Base-by-base conservation (phyloP, 768 basidiomycete species). In the Leccinum barrowsii region DNA sequence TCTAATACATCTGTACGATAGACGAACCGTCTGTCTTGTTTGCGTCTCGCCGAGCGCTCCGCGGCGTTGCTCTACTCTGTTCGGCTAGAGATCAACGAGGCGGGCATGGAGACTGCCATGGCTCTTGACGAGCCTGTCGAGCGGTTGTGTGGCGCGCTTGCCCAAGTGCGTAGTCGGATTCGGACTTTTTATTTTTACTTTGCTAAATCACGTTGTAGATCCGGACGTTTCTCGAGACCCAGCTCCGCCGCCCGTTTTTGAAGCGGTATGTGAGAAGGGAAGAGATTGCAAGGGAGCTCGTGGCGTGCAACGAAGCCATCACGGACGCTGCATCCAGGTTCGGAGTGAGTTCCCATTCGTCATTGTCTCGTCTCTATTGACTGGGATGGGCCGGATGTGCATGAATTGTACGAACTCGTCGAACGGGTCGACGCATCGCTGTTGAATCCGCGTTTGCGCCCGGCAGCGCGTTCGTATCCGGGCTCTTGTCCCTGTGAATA, bases 261-360 rank as follows among this genome's bases (percentile, higher is more conserved):
- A 89, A 90, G 70, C 79, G 89, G 4, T 92, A 89, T 66, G 77
- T 93, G 40, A 85, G 85, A 67, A 82, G 88, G 46, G 85, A 89
- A 40, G 89, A 92, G 61, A 86, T 86, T 28, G 67, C 78, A 15
- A 73, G 75, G 3, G 79, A 82, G 32, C 82, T 91, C 37, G 65
- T 69, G 0, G 72, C 67, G 3, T 87, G 85, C 52, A 80, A 85
- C 52, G 74, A 79, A 11, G 75, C 75, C 2, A 74, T 91, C 21
- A 74, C 75, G 24, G 82, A 86, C 37, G 82, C 83, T 21, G 59
- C 56, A 22, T 58, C 64, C 22, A 65, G 59, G 49, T 70, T 70
- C 44, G 69, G 69, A 44, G 68, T 68, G 30, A 35, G 66, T 56
- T 48, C 22, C 2, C 15, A 22, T 48, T 26, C 13, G 22, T 48